Percentiles rank a stretch among this genome's conserved stretches.
phyloP scores from a whole-genome alignment of 2,329 filamentous ascomycete species.

The Hymenoscyphus albidus region DNA sequence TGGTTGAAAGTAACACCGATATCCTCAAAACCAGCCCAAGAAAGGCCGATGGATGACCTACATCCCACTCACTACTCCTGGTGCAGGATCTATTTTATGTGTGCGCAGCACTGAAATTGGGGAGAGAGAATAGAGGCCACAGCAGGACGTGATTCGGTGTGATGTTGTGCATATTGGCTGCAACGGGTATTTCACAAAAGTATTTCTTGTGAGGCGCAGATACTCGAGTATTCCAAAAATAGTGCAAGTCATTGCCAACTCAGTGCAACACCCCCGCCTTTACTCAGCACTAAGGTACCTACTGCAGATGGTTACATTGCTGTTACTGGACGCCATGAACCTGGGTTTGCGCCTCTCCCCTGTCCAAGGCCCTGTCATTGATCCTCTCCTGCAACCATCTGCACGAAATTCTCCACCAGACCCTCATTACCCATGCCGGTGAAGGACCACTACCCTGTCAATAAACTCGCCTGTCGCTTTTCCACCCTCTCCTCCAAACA shows the following conservation, averaged over 20 bases:
- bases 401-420: conserved; percentile 2
- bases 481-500: neutral
- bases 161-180: conserved; percentile 5
- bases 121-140: neutral
- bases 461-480: neutral
- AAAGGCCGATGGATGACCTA: neutral
- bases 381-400: neutral
- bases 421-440: neutral
- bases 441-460: neutral
- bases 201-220: conserved; percentile 7
- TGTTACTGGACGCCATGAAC: neutral
- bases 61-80: neutral
- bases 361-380: neutral
- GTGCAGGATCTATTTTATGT: neutral
- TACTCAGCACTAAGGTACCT: conserved; percentile 1
- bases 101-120: neutral
- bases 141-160: conserved; percentile 5
- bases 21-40: neutral
- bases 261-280: conserved; percentile 3
- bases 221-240: neutral
- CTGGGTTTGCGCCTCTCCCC: neutral
- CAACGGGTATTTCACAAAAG: neutral
- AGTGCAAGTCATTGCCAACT: neutral
- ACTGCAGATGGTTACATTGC: neutral
- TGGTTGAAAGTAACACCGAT: neutral